phyloP scores from a whole-genome alignment of 192 early-diverging fungal species.

The Linderina pennispora region DNA sequence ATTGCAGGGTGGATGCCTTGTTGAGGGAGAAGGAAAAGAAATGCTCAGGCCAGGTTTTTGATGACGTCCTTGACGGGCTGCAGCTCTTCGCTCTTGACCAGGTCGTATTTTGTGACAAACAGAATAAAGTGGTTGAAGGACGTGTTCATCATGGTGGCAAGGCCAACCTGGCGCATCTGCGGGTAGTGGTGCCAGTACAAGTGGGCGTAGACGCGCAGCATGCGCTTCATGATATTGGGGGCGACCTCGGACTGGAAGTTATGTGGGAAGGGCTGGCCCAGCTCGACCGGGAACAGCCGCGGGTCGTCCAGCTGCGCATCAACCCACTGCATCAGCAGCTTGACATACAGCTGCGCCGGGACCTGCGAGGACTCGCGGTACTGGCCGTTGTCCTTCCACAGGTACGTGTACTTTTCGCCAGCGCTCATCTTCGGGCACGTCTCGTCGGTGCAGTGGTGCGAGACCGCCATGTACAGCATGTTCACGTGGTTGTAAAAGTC shows the following conservation, averaged over 20 bases:
- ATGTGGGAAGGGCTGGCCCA: conserved; percentile 68
- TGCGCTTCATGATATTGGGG: conserved; percentile 73
- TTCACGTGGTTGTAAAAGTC: conserved; percentile 98
- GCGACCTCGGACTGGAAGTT: conserved; percentile 60
- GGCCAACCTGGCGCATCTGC: conserved; percentile 65
- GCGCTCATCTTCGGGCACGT: conserved; percentile 90
- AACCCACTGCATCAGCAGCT: conserved; percentile 80
- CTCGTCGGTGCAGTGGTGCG: conserved; percentile 83
- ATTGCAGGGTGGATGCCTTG: too few relatives aligned
- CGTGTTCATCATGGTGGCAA: conserved; percentile 89
- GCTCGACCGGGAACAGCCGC: conserved; percentile 76
- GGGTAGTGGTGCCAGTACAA: conserved; percentile 85
- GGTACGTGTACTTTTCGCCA: conserved; percentile 77
- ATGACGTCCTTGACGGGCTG: conserved; percentile 48
- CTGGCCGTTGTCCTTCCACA: conserved; percentile 77
- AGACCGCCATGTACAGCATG: conserved; percentile 83
- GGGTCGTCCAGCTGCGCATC: conserved; percentile 83
- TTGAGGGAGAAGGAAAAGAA: too few relatives aligned
- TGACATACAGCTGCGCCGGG: conserved; percentile 86
- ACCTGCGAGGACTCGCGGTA: conserved; percentile 85
- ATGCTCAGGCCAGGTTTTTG: conserved; percentile 40
- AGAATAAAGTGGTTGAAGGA: conserved; percentile 91
- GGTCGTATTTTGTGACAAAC: conserved; percentile 81
- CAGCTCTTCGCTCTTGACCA: conserved; percentile 56
- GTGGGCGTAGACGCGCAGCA: conserved; percentile 92